Base-by-base conservation (phyloP, 345 rosid species). In the Salix purpurea region DNA sequence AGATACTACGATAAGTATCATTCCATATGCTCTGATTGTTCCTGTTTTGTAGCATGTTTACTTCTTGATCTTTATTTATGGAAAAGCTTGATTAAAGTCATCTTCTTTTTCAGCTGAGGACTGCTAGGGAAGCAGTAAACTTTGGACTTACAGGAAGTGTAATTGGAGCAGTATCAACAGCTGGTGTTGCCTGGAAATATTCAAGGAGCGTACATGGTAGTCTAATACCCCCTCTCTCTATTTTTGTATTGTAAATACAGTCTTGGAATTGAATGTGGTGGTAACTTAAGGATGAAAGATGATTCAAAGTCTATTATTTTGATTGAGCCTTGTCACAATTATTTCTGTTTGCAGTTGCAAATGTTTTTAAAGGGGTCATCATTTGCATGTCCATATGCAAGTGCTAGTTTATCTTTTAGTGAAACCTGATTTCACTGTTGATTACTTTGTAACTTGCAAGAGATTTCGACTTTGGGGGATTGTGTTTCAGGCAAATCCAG, bases 121-220 rank as follows among this genome's bases (percentile, higher is more conserved):
- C 91, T 67, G 90, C 93, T 62, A 88, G 97, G 87, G 90, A 96
- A 79, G 97, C 97, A 23, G 88, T 75, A 40, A 78, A 77, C 0
- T 86, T 82, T 76, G 94, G 88, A 61, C 71, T 86, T 32, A 24
- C 85, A 21, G 97, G 97, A 78, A 78, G 88, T 82, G 82, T 82
- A 39, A 80, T 94, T 73, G 99, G 97, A 70, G 98, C 97, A 28
- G 79, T 88, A 39, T 87, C 97, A 15, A 89, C 95, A 75, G 98
- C 94, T 12, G 95, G 87, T 82, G 40, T 91, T 87, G 82, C 97
- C 65, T 94, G 95, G 99, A 94, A 90, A 80, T 94, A 96, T 83
- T 96, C 97, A 4, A 89, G 77, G 88, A 90, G 93, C 69, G 81
- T 88, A 74, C 98, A 93, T 85, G 98, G 99, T 96, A 88, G 0